Evolutionary conservation across 768 basidiomycete genomes (phyloP).

Genomic region (Daedalea quercina): DNA sequence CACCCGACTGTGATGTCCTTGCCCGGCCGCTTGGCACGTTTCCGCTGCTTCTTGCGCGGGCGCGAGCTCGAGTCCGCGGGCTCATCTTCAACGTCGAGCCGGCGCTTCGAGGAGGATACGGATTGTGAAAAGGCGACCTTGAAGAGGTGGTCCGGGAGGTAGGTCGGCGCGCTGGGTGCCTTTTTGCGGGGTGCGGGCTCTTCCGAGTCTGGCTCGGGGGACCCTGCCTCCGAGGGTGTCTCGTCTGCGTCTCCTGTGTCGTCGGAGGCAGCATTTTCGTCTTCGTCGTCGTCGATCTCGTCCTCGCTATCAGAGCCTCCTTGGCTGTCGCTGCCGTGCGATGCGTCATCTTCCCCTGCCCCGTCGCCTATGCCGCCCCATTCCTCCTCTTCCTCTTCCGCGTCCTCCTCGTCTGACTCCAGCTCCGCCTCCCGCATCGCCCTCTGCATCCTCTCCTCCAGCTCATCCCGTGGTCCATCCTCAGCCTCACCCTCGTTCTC

Average conservation of each 20-base stretch:
- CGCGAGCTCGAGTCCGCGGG: constrained; percentile 16
- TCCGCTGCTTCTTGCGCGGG: constrained; percentile 14
- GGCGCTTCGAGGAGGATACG: constrained; percentile 8
- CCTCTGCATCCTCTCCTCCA: constrained; percentile 31
- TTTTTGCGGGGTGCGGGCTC: background rate
- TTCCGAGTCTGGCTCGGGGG: constrained; percentile 7
- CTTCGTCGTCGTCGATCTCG: background rate
- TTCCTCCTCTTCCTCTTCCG: constrained; percentile 5
- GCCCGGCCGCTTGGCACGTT: constrained; percentile 19
- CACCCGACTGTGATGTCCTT: constrained; percentile 58
- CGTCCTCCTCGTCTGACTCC: constrained; percentile 19
- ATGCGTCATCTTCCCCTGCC: too few relatives aligned
- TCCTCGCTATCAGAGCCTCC: background rate
- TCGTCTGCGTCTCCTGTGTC: too few relatives aligned
- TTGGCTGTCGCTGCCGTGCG: constrained; percentile 4
- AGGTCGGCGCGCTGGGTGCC: constrained; percentile 18
- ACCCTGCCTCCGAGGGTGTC: constrained; percentile 12
- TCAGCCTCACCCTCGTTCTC: constrained; percentile 13
- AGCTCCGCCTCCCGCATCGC: constrained; percentile 36
- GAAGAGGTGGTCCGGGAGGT: constrained; percentile 66
- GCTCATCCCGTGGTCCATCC: constrained; percentile 10
- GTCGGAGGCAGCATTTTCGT: constrained; percentile 14
- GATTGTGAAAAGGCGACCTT: constrained; percentile 41
- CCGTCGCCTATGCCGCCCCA: constrained; percentile 11
- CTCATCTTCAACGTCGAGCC: constrained; percentile 15